These are phyloP conservation scores for Blastocystis sp. DNA, from an alignment of 352 stramenopile species.

Conservation along the genomic window DNA sequence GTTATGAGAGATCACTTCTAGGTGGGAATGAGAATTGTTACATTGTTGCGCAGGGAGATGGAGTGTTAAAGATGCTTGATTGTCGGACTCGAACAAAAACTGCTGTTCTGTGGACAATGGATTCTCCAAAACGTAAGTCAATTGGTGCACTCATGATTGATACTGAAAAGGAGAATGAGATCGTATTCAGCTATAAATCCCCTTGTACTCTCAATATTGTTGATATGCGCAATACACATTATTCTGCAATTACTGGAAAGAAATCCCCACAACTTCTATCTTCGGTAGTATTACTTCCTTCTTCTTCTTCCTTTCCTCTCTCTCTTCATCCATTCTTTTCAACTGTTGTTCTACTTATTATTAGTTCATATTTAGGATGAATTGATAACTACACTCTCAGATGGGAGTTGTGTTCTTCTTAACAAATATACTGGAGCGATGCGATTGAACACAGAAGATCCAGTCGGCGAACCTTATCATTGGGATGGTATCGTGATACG, in stretches of 20 bases:
- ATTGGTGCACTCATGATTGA: not conserved
- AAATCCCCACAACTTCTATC: not conserved
- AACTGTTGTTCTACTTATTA: not conserved
- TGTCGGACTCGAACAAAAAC: not conserved
- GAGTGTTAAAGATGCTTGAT: not conserved
- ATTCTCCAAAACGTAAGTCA: not conserved
- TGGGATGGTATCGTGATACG: conserved; percentile 48
- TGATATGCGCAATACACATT: conserved; percentile 30
- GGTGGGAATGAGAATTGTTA: not conserved
- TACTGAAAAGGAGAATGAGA: not conserved
- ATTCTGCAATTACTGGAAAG: conserved; percentile 32
- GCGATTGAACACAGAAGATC: not conserved
- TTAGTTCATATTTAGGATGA: not conserved
- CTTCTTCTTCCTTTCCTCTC: not conserved
- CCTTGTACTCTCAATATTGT: not conserved
- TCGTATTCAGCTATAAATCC: not conserved
- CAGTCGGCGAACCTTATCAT: not conserved
- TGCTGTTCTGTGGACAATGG: not conserved
- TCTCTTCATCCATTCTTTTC: conserved; percentile 51
- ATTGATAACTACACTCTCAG: conserved; percentile 5
- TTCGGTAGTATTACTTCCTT: not conserved
- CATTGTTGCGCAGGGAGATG: not conserved
- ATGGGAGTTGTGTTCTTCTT: not conserved
- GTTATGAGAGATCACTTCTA: not conserved
- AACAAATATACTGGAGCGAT: not conserved